Evolutionary conservation across 768 basidiomycete species (phyloP).

Genomic region (Amanita jacksonii): DNA sequence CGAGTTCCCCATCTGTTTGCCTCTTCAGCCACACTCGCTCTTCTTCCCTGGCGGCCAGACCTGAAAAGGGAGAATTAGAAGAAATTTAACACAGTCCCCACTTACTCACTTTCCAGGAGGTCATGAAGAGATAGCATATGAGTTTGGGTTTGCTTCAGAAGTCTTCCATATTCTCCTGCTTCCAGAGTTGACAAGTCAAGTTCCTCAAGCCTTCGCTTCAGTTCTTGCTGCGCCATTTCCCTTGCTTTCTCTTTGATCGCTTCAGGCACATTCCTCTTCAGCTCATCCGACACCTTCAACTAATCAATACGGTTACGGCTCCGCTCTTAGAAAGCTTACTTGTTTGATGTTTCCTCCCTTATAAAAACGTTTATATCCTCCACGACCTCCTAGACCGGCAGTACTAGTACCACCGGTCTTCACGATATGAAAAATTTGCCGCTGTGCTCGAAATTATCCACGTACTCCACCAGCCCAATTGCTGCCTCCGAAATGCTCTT

Average conservation of each 20-base stretch:
- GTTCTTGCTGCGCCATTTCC: conserved; percentile 57
- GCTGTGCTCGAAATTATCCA: conserved; percentile 1
- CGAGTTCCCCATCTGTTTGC: conserved; percentile 62
- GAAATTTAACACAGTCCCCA: neutral
- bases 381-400: conserved; percentile 57
- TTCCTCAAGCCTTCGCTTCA: conserved; percentile 51
- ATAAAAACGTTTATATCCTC: conserved; percentile 56
- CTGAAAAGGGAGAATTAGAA: conserved; percentile 20
- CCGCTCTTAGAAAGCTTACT: conserved; percentile 18
- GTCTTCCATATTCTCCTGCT: conserved; percentile 44
- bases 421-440: neutral
- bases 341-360: conserved; percentile 59
- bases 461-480: conserved; percentile 58
- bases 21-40: conserved; percentile 66
- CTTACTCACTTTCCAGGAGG: conserved; percentile 55
- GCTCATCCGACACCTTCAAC: conserved; percentile 35
- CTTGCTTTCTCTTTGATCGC: conserved; percentile 53
- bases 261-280: conserved; percentile 52
- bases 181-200: conserved; percentile 49
- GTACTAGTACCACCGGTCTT: conserved; percentile 61
- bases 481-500: conserved; percentile 54
- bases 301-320: neutral
- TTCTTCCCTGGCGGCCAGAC: conserved; percentile 59
- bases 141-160: conserved; percentile 45
- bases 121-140: conserved; percentile 53